phyloP scores from a whole-genome alignment of 1,139 yeast species.

The Kodamaea arcana region DNA sequence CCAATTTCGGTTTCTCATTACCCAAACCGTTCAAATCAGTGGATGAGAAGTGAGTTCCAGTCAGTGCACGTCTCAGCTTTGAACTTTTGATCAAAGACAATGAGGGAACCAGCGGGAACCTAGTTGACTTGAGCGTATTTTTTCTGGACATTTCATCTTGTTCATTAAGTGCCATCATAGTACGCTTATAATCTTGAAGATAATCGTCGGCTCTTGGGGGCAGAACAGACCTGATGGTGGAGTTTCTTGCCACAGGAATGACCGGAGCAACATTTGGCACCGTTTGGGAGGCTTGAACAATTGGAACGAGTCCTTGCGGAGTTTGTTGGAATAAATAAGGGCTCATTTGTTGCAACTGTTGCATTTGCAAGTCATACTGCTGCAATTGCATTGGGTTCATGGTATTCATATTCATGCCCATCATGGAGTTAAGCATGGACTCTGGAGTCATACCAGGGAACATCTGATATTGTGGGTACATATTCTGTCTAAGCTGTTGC shows the following conservation, averaged over 20 bases:
- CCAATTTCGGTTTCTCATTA: neutral
- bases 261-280: neutral
- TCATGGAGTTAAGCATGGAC: conserved; percentile 2
- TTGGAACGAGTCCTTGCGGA: neutral
- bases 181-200: conserved; percentile 6
- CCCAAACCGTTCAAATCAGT: neutral
- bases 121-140: conserved; percentile 32
- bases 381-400: conserved; percentile 11
- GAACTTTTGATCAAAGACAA: conserved; percentile 14
- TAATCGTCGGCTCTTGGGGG: conserved; percentile 5
- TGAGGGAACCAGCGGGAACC: conserved; percentile 38
- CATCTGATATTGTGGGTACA: conserved; percentile 5
- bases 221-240: neutral
- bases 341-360: conserved; percentile 11
- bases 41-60: conserved; percentile 2
- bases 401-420: conserved; percentile 7
- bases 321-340: conserved; percentile 7
- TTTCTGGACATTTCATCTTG: conserved; percentile 27
- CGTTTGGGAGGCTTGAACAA: neutral
- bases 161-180: conserved; percentile 8
- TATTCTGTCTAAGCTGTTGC: conserved; percentile 12
- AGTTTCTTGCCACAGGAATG: conserved; percentile 1
- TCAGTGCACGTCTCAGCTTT: conserved; percentile 5
- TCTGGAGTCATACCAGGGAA: conserved; percentile 3
- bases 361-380: conserved; percentile 10